Evolutionary conservation across 2,329 filamentous ascomycete genomes (phyloP).

Genomic region (Fusarium oxysporum): DNA sequence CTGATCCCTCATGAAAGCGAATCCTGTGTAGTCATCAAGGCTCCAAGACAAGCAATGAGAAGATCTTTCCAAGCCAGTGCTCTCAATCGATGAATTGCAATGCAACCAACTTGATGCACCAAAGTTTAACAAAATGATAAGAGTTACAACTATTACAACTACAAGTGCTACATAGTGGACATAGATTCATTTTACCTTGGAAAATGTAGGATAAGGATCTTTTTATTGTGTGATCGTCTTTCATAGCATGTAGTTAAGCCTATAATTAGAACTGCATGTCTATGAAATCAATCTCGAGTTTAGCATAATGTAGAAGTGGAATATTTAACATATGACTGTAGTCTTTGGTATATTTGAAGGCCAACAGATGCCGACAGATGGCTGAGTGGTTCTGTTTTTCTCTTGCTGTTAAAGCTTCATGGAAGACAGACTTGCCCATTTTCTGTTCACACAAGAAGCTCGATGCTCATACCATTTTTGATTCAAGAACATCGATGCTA

Average conservation of each 20-base stretch:
- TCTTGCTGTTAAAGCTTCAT: not conserved
- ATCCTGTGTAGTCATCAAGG: constrained; percentile 26
- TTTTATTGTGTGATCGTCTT: not conserved
- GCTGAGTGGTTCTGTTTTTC: not conserved
- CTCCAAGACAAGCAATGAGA: constrained; percentile 26
- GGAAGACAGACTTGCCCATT: not conserved
- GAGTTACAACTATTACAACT: not conserved
- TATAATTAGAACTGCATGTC: not conserved
- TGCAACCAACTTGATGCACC: not conserved
- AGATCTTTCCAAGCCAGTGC: constrained; percentile 21
- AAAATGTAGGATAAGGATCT: not conserved
- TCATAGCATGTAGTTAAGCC: not conserved
- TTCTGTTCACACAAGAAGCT: not conserved
- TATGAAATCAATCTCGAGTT: not conserved
- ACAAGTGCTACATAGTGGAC: not conserved
- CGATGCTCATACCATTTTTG: not conserved
- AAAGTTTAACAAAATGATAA: not conserved
- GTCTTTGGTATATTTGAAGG: not conserved
- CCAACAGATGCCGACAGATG: not conserved
- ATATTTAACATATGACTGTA: not conserved
- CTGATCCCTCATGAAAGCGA: constrained; percentile 15
- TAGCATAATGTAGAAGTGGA: not conserved
- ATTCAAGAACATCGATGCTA: not conserved
- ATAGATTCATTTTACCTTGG: not conserved
- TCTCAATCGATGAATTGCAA: not conserved